Base-by-base conservation (phyloP, 2,329 filamentous ascomycete species). In the Harringtonia lauricola region DNA sequence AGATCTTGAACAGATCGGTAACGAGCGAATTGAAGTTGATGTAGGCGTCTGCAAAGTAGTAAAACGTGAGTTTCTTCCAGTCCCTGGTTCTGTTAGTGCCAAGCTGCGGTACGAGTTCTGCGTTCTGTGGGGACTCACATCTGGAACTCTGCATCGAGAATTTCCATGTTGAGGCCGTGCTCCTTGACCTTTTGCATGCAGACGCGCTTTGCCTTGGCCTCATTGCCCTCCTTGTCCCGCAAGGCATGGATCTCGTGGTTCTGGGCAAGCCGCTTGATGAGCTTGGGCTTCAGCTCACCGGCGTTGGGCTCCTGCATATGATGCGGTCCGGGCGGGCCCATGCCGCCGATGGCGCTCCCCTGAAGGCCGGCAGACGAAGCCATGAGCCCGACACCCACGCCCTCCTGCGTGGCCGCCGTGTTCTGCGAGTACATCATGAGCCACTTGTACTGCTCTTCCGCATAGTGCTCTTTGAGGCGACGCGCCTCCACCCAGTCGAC, bases 21-120 rank as follows among this genome's bases (percentile, higher is more conserved):
- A 98, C 92, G 15, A 98, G 77, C 2, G 87, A 86, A 61, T 98
- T 98, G 73, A 98, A 98, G 66, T 96, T 96, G 70, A 98, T 95
- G 61, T 98, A 98, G 1, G 87, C 81, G 58, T 95, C 89, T 43
- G 92, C 90, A 60, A 95, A 98, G 65, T 96, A 98, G 68, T 95
- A 98, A 64, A 96, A 96, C 0, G 94, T 98, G 44, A 98, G 69
- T 62, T 98, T 98, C 66, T 96, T 95, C 80, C 88, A 95, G 61
- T 98, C 92, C 81, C 90, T 95, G 51, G 45, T n/a, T n/a, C n/a
- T n/a, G n/a, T n/a, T n/a, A n/a, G n/a, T n/a, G n/a, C n/a, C n/a
- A n/a, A n/a, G n/a, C n/a, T n/a, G n/a, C n/a, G n/a, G n/a, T n/a
- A n/a, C n/a, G n/a, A n/a, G n/a, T n/a, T n/a, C n/a, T n/a, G n/a